Evolutionary conservation across 1,139 yeast species (phyloP).

Genomic region (Entelexis paramagnoliae): DNA sequence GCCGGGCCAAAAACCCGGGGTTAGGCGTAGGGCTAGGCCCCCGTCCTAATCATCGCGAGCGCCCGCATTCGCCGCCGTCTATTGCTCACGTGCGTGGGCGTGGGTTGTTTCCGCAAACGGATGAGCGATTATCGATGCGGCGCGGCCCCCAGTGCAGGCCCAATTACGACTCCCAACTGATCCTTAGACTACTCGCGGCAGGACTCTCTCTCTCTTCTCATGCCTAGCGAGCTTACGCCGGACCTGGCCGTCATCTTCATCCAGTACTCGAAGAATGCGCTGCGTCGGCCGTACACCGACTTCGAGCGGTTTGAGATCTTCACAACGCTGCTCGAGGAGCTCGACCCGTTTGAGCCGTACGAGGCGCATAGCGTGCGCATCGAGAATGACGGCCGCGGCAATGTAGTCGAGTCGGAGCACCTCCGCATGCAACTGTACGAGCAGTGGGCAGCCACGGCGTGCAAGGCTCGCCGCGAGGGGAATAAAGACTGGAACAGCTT

Average conservation of each 20-base stretch:
- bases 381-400: not conserved
- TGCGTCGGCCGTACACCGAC: not conserved
- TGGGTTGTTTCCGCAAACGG: slow-evolving; percentile 3
- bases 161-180: not conserved
- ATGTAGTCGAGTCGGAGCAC: not conserved
- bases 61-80: too few species aligned
- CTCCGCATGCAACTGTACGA: not conserved
- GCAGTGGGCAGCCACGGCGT: not conserved
- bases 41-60: too few species aligned
- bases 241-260: not conserved
- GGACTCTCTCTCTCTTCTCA: too few species aligned
- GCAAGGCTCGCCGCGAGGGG: not conserved
- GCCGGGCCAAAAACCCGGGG: not conserved
- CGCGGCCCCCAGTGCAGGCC: not conserved
- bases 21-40: too few species aligned
- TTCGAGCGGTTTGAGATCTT: slow-evolving; percentile 4
- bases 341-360: not conserved
- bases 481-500: not conserved
- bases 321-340: not conserved
- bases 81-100: not conserved
- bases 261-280: not conserved
- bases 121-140: not conserved
- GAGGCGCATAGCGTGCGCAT: not conserved
- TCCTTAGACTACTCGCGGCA: too few species aligned
- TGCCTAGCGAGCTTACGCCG: not conserved